Evolutionary conservation across 176 grass and related monocot species (phyloP), one percentile per base, ranked within the genome.

Genomic region (Carex littledalei): DNA sequence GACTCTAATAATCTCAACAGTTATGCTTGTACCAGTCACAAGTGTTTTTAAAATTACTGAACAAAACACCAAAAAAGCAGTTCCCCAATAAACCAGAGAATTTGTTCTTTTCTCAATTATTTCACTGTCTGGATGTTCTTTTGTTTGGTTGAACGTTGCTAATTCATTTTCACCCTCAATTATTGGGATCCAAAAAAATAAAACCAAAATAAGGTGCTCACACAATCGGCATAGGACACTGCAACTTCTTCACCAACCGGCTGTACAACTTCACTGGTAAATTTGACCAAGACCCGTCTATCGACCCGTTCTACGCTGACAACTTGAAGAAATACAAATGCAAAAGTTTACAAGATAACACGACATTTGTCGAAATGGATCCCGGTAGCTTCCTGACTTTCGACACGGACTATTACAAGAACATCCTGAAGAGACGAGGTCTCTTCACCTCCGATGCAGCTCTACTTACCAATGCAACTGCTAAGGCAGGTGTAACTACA

Each of bases 191-290:
- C 26, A 26, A 26, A 69, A 45, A 17, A 79, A 41, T 9, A 63
- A 32, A 56, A 52, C 24, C 1, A 37, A 29, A 9, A 43, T 63
- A 85, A 99, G 96, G 93, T 22, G 90, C 88, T 63, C 96, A 99
- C 88, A 95, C 96, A 8, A 95, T 99, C 59, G 93, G 96, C 80
- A 90, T 99, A 31, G 70, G 65, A 1, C 91, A 94, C 88, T 95
- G 93, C 77, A 41, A 78, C 52, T 87, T 59, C 34, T 94, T 95
- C 86, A 87, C 26, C 26, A 17, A 91, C 31, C 88, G 91, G 0
- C 87, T 95, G 1, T 99, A 95, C 84, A 95, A 99, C 87, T 99
- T 99, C 86, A 94, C 96, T 9, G 96, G 93, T 0, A 84, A 82
- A 22, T 88, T 90, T 5, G 91, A 84, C 0, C 65, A 88, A 4